Base-by-base conservation (phyloP, 1,139 yeast species). In the Yamadazyma conglobata region DNA sequence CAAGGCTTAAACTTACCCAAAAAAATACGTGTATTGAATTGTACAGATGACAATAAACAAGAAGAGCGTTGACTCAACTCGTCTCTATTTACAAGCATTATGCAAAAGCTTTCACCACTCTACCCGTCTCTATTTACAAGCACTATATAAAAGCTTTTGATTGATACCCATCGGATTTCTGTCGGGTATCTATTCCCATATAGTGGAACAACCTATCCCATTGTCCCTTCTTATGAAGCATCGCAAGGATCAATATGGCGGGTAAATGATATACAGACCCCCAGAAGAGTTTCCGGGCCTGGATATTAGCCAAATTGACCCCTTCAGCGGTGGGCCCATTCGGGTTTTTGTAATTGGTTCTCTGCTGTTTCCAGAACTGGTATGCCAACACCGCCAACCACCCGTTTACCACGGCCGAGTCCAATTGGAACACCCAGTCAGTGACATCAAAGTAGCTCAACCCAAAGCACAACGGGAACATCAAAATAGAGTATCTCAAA, bases 241-340 rank as follows among this genome's bases (percentile, higher is more conserved):
- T 88, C 1, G 97, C 97, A 38, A 93, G 65, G 15, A 88, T 80
- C 34, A 93, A 63, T 7, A 93, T 81, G 0, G 86, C 91, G 1
- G 99, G 98, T 31, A 93, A 62, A 47, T 93, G 97, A 77, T 93
- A 79, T 2, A 93, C 96, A 15, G 95, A 84, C 24, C 95, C 87
- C 94, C 96, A 86, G 56, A 91, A 91, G 28, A 91, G 69, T 52
- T 83, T 83, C 39, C 87, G 78, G 1, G 96, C 96, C 52, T 76
- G 80, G 1, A 64, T 46, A 40, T 73, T 77, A 1, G 94, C 86
- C 34, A 68, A 37, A 11, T 68, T 65, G 28, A 79, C 48, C 0
- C 83, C 86, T 42, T 76, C 73, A 10, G 69, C 57, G 3, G 75
- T 61, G 7, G 80, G 77, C 19, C 47, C 52, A 8, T 48, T 41